phyloP scores from a whole-genome alignment of 208 protist species.

The Wallacemonas sp. region DNA sequence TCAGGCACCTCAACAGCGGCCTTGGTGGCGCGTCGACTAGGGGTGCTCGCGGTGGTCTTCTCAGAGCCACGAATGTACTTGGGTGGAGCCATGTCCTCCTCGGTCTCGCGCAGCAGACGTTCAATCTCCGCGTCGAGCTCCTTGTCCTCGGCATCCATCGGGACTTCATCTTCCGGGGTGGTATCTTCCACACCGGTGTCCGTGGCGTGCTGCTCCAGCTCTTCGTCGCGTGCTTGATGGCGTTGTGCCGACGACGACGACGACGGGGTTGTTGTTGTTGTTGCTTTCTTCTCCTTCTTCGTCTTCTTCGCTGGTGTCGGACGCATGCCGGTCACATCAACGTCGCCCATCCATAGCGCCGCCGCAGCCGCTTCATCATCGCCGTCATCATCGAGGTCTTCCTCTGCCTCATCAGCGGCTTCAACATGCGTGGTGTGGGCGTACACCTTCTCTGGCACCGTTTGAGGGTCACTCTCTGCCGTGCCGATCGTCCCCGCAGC shows the following conservation, averaged over 20 bases:
- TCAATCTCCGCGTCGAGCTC: conserved; percentile 14
- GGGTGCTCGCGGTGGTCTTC: not conserved
- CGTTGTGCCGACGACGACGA: no score
- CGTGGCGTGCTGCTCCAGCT: no score
- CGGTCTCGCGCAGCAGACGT: conserved; percentile 11
- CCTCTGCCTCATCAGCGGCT: not conserved
- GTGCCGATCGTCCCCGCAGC: not conserved
- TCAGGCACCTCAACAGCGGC: conserved; percentile 2
- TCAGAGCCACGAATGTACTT: not conserved
- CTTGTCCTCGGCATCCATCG: conserved; percentile 13
- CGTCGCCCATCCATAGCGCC: not conserved
- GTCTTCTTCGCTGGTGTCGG: not conserved
- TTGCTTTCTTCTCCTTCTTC: conserved; percentile 2
- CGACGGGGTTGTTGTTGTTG: not conserved
- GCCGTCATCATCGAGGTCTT: not conserved
- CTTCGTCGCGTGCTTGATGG: no score
- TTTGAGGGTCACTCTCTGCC: not conserved
- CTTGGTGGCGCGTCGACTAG: not conserved
- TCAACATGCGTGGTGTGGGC: not conserved
- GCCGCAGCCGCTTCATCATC: no score
- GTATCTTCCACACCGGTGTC: no score
- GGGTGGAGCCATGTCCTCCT: conserved; percentile 5
- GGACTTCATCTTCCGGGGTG: conserved; percentile 35
- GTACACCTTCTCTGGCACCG: conserved; percentile 4
- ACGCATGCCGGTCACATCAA: conserved; percentile 10